Percentiles rank a stretch among this genome's conserved stretches.
These are phyloP conservation scores for Amaranthus palmeri DNA, from an alignment of 148 eudicot species.

Conservation along the genomic window DNA sequence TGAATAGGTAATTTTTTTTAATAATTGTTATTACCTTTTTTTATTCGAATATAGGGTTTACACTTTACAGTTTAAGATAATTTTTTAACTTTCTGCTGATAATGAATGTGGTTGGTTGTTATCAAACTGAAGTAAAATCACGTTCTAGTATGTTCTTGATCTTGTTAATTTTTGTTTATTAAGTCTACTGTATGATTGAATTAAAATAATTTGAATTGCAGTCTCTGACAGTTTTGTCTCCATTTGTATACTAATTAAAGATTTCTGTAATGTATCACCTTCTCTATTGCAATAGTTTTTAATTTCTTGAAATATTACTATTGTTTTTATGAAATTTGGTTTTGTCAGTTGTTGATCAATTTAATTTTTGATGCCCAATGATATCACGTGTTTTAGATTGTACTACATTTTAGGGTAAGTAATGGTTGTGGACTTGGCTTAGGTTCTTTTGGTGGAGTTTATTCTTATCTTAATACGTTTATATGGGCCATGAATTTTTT, in stretches of 20 bases:
- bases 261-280: constrained; percentile 15
- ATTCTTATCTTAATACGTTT: not conserved
- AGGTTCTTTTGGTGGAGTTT: not conserved
- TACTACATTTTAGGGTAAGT: not conserved
- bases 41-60: not conserved
- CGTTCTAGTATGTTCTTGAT: not conserved
- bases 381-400: not conserved
- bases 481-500: too few species aligned
- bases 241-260: constrained; percentile 1
- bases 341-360: not conserved
- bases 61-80: constrained; percentile 10
- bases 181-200: not conserved
- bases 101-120: not conserved
- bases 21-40: not conserved
- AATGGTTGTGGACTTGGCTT: not conserved
- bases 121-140: not conserved
- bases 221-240: constrained; percentile 4
- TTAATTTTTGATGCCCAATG: not conserved
- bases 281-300: not conserved
- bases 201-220: constrained; percentile 13
- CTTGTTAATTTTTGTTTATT: not conserved
- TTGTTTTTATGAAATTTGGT: not conserved
- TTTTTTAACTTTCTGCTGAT: not conserved
- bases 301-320: not conserved
- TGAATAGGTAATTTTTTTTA: not conserved